Conservation (phyloP, 2,329 filamentous ascomycete species). For the Ophiosphaerella korrae region DNA sequence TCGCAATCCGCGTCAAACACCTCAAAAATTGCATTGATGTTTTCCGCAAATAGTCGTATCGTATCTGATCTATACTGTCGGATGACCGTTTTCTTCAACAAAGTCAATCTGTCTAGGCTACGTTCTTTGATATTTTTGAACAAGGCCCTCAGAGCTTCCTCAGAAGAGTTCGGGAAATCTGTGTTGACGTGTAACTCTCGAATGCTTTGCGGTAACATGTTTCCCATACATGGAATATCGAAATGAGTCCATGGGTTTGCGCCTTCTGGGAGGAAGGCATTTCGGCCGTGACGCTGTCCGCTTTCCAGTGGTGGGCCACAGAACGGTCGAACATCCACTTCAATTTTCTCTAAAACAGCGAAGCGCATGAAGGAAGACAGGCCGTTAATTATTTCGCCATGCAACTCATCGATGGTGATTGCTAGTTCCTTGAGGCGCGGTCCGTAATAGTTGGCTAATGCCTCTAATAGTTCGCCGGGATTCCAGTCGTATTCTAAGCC, state of each 20-base stretch:
- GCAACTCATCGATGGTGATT: constrained; percentile 39
- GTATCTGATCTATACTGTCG: constrained; percentile 30
- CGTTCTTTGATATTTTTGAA: constrained; percentile 39
- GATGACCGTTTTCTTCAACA: constrained; percentile 26
- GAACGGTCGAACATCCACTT: constrained; percentile 39
- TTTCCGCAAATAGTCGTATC: constrained; percentile 20
- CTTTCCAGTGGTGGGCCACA: constrained; percentile 43
- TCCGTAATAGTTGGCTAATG: constrained; percentile 30
- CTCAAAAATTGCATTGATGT: constrained; percentile 25
- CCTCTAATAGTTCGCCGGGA: constrained; percentile 35
- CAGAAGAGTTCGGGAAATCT: constrained; percentile 28
- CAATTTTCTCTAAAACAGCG: constrained; percentile 26
- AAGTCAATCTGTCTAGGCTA: constrained; percentile 20
- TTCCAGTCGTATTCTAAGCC: constrained; percentile 42
- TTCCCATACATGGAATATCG: constrained; percentile 43
- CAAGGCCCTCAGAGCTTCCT: constrained; percentile 25
- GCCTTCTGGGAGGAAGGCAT: constrained; percentile 23
- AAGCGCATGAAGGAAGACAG: constrained; percentile 38
- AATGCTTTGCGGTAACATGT: constrained; percentile 39
- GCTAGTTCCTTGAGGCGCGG: constrained; percentile 33
- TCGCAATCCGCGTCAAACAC: constrained; percentile 21
- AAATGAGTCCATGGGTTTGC: constrained; percentile 28
- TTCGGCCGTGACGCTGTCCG: constrained; percentile 33
- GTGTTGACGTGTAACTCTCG: constrained; percentile 40
- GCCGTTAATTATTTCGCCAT: constrained; percentile 39